phyloP scores from a whole-genome alignment of 768 basidiomycete genomes.

The Stropharia rugosoannulata region DNA sequence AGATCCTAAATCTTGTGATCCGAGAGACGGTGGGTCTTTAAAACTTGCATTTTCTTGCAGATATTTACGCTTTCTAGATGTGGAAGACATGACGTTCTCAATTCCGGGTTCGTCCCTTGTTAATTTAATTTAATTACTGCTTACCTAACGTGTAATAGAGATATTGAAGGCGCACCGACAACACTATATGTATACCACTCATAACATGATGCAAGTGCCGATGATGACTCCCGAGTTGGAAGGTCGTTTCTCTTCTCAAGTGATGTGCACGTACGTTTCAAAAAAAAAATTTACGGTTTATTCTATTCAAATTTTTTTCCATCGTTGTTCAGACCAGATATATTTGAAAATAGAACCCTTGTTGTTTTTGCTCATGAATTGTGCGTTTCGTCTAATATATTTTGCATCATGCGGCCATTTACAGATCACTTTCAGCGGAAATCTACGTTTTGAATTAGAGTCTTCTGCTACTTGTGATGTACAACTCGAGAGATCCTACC shows the following conservation, averaged over 20 bases:
- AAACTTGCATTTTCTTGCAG: neutral
- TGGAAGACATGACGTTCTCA: constrained; percentile 61
- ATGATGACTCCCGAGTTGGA: constrained; percentile 66
- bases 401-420: neutral
- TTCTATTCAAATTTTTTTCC: constrained; percentile 1
- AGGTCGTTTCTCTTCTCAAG: constrained; percentile 73
- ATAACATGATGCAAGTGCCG: constrained; percentile 81
- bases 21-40: constrained; percentile 62
- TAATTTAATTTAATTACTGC: neutral
- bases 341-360: constrained; percentile 75
- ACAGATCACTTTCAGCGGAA: constrained; percentile 58
- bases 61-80: constrained; percentile 36
- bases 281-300: constrained; percentile 13
- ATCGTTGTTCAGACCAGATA: constrained; percentile 53
- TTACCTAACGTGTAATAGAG: constrained; percentile 55
- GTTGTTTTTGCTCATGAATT: constrained; percentile 95
- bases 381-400: constrained; percentile 45
- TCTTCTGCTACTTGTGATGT: constrained; percentile 72
- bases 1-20: constrained; percentile 79
- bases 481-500: constrained; percentile 77
- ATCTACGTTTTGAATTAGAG: constrained; percentile 81
- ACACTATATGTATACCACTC: constrained; percentile 71
- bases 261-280: constrained; percentile 80
- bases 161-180: constrained; percentile 90
- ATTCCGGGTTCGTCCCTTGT: constrained; percentile 53